Evolutionary conservation across 345 rosid genomes (phyloP), one percentile per base, ranked within the genome.

Genomic region (Boechera retrofracta): DNA sequence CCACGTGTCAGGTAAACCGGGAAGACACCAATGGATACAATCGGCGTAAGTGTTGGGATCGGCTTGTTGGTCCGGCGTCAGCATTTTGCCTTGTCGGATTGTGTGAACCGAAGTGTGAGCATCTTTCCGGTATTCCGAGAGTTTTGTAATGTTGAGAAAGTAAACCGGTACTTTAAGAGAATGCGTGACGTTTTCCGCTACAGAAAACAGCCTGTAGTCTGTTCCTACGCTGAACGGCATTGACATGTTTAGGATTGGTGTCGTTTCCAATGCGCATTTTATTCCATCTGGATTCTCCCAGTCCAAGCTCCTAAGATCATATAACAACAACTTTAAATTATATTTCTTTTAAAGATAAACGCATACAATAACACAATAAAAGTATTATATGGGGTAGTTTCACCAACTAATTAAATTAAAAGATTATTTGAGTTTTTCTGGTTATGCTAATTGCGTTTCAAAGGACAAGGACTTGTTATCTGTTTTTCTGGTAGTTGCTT

Each of bases 1-100:
- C 98, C 97, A 92, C 0, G 92, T 90, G 66, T 94, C 98, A 7
- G 96, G 98, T 41, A 94, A 71, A 7, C 98, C 98, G 0, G 98
- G 98, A 31, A 94, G 92, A 67, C 98, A 94, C 98, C 98, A 94
- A 52, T 94, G 98, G 73, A 94, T 90, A 71, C 98, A 94, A 74
- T 94, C 98, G 1, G 98, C 98, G 7, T 84, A 94, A 1, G 87
- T 92, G 32, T 86, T 83, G 0, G 97, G 98, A 63, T 94, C 89
- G 6, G 92, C 95, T 78, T 87, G 74, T 64, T 94, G 98, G 45
- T 89, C 91, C 2, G 88, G 83, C 0, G 95, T 87, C 31, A 92
- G 75, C 82, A 87, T 82, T 73, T 92, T 90, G 75, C 98, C 97
- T 78, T 94, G 93, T 3, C 92, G 87, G 65, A 89, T 86, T 38